These are phyloP conservation scores for Exsudoporus frostii DNA, from an alignment of 768 basidiomycete species.

Conservation along the genomic window DNA sequence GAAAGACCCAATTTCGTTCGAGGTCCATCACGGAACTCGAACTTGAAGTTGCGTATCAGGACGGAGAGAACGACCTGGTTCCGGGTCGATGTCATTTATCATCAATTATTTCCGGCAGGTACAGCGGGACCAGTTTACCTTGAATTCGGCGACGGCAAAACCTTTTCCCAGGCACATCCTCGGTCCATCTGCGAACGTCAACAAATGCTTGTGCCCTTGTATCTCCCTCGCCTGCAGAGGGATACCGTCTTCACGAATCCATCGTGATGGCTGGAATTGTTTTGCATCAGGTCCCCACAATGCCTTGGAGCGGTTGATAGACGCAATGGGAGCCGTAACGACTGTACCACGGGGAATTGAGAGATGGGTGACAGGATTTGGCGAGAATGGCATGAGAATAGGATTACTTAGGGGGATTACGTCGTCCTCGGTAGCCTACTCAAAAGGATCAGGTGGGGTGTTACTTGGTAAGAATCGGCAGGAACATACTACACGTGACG, in stretches of 20 bases:
- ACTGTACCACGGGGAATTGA: conserved; percentile 45
- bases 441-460: conserved; percentile 4
- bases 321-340: conserved; percentile 42
- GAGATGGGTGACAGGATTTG: conserved; percentile 34
- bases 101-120: too few species aligned
- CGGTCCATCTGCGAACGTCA: conserved; percentile 31
- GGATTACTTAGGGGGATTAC: conserved; percentile 53
- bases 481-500: conserved; percentile 9
- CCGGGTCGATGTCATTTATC: too few species aligned
- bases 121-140: neutral
- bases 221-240: conserved; percentile 32
- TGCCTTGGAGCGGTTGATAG: conserved; percentile 47
- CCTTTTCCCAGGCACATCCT: conserved; percentile 27
- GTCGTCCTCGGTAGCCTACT: conserved; percentile 50
- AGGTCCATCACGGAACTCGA: conserved; percentile 35
- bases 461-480: neutral
- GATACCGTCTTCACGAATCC: conserved; percentile 41
- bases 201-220: conserved; percentile 26
- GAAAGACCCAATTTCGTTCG: conserved; percentile 29
- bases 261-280: conserved; percentile 60
- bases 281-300: conserved; percentile 62
- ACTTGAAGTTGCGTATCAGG: conserved; percentile 38
- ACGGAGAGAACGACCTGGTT: conserved; percentile 11
- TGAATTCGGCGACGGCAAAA: conserved; percentile 28
- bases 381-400: conserved; percentile 38